Base-by-base conservation (phyloP, 441 rosid species). In the Populus hybrid region DNA sequence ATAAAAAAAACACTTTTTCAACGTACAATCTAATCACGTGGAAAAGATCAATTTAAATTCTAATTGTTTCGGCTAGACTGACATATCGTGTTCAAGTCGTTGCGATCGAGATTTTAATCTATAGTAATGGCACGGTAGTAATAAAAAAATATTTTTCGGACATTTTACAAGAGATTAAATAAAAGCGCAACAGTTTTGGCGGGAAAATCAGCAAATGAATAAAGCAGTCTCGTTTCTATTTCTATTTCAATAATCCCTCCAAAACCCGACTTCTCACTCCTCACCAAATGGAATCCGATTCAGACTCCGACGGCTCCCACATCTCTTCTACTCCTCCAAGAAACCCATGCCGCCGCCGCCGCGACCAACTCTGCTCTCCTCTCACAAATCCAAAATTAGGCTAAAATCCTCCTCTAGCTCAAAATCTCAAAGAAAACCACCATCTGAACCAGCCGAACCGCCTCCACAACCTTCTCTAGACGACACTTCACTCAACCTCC, bases 321-420 rank as follows among this genome's bases (percentile, higher is more conserved):
- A 76, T 94, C 81, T 92, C 99, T 74, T 86, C 90, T 76, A 95
- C 98, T 73, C 97, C 99, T 83, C 98, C 98, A 3, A 82, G 93
- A 67, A 86, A 79, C 70, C 82, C 12, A 82, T 38, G 30, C 88
- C 86, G 1, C 80, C 88, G 12, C 71, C 79, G 6, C 73, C 70
- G 1, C 84, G 75, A 4, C 73, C 72, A 0, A 46, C 71, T 7
- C 85, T 73, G 0, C 14, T 40, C 28, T 32, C 82, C 65, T 72
- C 84, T 53, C 59, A 9, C 26, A 89, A 83, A 75, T 71, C 87
- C 57, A 80, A 65, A 80, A 50, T 66, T 69, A 80, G 73, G 57
- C 64, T 71, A 23, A 69, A 14, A 30, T 74, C 83, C 66, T 78
- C 90, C 23, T 79, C 84, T 81, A 78, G 35, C 76, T 79, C 85